Conservation (phyloP, 768 basidiomycete genomes). For the Holtermanniella nyarrowii region DNA sequence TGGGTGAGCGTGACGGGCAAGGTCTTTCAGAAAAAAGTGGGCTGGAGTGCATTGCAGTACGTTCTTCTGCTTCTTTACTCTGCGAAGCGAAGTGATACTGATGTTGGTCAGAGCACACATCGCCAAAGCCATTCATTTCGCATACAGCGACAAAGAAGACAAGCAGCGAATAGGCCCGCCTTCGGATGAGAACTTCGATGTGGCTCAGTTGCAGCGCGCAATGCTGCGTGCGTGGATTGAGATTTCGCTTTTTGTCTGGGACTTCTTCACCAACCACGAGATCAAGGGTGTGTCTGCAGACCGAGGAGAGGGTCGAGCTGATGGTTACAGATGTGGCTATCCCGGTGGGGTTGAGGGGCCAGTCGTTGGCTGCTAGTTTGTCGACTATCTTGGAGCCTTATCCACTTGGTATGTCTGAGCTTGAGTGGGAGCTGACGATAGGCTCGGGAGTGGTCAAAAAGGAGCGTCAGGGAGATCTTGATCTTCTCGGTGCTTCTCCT, state of each 20-base stretch:
- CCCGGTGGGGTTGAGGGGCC: not conserved
- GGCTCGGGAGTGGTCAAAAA: too few species aligned
- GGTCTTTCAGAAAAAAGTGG: constrained; percentile 15
- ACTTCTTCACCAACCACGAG: not conserved
- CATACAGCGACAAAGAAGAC: constrained; percentile 21
- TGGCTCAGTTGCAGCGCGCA: constrained; percentile 24
- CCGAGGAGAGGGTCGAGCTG: not conserved
- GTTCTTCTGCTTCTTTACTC: not conserved
- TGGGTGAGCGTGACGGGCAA: constrained; percentile 26
- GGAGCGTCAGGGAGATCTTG: not conserved
- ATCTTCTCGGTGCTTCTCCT: constrained; percentile 15
- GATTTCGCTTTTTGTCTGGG: constrained; percentile 13
- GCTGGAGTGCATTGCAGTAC: constrained; percentile 11
- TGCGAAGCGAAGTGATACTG: not conserved
- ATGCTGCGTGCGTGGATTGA: constrained; percentile 33
- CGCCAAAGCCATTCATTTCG: constrained; percentile 27
- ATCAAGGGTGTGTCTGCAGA: not conserved
- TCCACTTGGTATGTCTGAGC: too few species aligned
- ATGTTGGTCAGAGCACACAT: constrained; percentile 12
- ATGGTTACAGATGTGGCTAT: not conserved
- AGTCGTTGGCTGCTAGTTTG: not conserved
- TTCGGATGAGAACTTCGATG: constrained; percentile 2
- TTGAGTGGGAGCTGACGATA: too few species aligned
- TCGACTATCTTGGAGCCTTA: too few species aligned
- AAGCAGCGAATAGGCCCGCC: constrained; percentile 24